phyloP scores from a whole-genome alignment of 208 protist species.

The Lotmaria passim region DNA sequence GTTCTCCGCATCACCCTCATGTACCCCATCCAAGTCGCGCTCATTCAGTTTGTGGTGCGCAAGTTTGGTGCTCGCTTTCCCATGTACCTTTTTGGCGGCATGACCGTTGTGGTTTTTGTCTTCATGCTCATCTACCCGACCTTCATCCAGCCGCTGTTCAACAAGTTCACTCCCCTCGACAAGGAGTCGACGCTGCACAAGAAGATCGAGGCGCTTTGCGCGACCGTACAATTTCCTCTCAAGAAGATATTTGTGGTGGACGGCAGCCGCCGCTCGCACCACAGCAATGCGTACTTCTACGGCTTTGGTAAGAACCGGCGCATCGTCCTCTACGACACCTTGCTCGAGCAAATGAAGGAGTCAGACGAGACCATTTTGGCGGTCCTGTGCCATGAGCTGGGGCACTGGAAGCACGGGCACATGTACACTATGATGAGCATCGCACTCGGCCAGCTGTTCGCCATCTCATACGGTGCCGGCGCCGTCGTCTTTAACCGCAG shows the following conservation, averaged over 20 bases:
- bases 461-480: constrained; percentile 64
- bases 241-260: constrained; percentile 77
- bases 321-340: constrained; percentile 92
- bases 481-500: constrained; percentile 64
- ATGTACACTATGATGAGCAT: constrained; percentile 41
- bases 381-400: constrained; percentile 89
- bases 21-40: constrained; percentile 47
- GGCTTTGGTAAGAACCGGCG: constrained; percentile 86
- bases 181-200: constrained; percentile 41
- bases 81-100: constrained; percentile 67
- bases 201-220: constrained; percentile 60
- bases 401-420: constrained; percentile 88
- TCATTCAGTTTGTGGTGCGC: constrained; percentile 69
- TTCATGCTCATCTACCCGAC: constrained; percentile 69
- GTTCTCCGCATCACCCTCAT: constrained; percentile 52
- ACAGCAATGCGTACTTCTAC: constrained; percentile 92
- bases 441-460: constrained; percentile 47
- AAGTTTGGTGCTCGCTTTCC: constrained; percentile 82
- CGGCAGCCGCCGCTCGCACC: constrained; percentile 73
- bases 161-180: constrained; percentile 74
- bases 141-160: constrained; percentile 91
- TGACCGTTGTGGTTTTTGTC: constrained; percentile 41
- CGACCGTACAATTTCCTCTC: constrained; percentile 68
- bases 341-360: constrained; percentile 69
- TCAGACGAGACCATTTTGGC: constrained; percentile 72